Base-by-base conservation (phyloP, 805 yeast species). In the Metschnikowia peoriensis region DNA sequence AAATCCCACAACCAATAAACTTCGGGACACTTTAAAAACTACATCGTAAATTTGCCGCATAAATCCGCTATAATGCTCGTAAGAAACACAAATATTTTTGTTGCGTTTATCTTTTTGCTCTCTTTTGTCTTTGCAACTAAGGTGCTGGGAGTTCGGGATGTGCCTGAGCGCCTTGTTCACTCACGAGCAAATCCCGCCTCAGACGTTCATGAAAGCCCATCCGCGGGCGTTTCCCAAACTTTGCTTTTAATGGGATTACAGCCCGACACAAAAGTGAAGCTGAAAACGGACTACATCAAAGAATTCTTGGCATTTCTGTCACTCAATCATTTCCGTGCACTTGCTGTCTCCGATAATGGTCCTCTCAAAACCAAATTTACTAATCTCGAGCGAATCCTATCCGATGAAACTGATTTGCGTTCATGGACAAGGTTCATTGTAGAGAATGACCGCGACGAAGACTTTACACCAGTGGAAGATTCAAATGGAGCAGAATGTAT, bases 401-500 rank as follows among this genome's bases (percentile, higher is more conserved):
- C 62, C 12, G 58, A 66, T 42, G 61, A 60, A 5, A 17, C 53
- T 17, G 64, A 69, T 51, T 57, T 71, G 41, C 65, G 64, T 41
- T 47, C 61, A 1, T 71, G 69, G 66, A 63, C 67, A 16, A 57
- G 57, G 7, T 59, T 60, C 46, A 60, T 66, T 40, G 64, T 61
- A 43, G 60, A 57, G 16, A 50, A 56, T 56, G 64, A 56, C 47
- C 40, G 38, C 38, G 46, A 48, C 41, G 54, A 55, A 51, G 53
- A 50, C 42, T 38, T 47, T 27, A 29, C 45, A 35, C 54, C 50
- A 3, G 53, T 35, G 14, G 46, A 46, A 4, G 55, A 46, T 16
- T 27, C 49, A 9, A 17, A 45, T 4, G 38, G n/a, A 6, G 53
- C 49, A 15, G 59, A 60, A 35, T 28, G 37, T 28, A 44, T 57